phyloP scores from a whole-genome alignment of 1,284 basidiomycete genomes.

The Schizophyllum commune region DNA sequence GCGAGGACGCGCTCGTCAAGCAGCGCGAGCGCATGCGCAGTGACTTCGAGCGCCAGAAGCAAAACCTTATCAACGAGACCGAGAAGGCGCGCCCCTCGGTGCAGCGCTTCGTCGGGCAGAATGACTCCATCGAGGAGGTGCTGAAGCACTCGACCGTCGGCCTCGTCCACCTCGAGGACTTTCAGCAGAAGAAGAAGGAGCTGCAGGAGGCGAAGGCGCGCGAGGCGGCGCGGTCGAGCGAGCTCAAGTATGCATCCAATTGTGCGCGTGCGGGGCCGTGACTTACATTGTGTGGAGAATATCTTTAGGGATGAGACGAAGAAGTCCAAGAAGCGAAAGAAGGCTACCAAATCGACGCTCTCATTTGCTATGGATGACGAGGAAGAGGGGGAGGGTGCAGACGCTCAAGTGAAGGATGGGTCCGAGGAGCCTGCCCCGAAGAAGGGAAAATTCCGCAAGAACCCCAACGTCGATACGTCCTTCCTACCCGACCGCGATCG shows the following conservation, averaged over 20 bases:
- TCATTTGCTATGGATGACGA: constrained; percentile 89
- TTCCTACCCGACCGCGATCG: constrained; percentile 96
- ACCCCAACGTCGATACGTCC: constrained; percentile 94
- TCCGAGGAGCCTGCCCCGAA: constrained; percentile 25
- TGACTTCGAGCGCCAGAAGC: constrained; percentile 86
- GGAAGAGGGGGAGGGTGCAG: constrained; percentile 32
- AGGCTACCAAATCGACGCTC: constrained; percentile 71
- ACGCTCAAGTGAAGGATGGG: constrained; percentile 9
- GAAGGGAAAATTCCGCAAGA: constrained; percentile 88
- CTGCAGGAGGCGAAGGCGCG: constrained; percentile 90
- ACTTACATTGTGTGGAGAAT: constrained; percentile 73
- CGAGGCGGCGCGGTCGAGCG: constrained; percentile 77
- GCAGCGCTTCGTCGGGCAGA: constrained; percentile 89
- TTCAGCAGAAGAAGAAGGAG: constrained; percentile 81
- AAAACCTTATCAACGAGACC: constrained; percentile 73
- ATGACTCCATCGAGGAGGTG: constrained; percentile 92
- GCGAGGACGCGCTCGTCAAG: constrained; percentile 74
- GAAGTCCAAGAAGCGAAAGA: constrained; percentile 89
- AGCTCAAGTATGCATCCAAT: constrained; percentile 69
- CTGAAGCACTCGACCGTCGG: constrained; percentile 93
- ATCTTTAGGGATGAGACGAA: constrained; percentile 79
- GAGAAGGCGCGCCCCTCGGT: constrained; percentile 78
- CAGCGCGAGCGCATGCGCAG: constrained; percentile 78
- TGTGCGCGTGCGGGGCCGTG: constrained; percentile 22
- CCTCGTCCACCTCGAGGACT: constrained; percentile 89